A percentile compares a stretch with the other conserved stretches of the same genome.
Evolutionary conservation across 2,329 filamentous ascomycete species (phyloP).

Genomic region (Cryoendolithus antarcticus): DNA sequence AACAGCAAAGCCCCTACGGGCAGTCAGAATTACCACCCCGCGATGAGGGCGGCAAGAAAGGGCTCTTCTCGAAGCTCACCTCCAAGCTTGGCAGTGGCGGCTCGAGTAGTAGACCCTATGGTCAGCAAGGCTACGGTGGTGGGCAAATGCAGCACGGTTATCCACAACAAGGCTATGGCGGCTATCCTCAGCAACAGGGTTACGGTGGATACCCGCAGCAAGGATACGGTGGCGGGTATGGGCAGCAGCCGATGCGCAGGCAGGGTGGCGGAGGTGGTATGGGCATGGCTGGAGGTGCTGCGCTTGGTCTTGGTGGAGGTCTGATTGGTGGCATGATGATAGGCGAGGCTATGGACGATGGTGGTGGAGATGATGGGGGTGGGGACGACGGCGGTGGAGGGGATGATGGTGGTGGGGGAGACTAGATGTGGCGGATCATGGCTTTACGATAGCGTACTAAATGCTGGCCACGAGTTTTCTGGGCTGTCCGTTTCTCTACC

Average conservation of each 20-base stretch:
- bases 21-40: conserved; percentile 20
- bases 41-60: conserved; percentile 25
- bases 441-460: too few species aligned
- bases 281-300: conserved; percentile 61
- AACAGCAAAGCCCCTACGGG: conserved; percentile 17
- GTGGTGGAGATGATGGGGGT: conserved; percentile 32
- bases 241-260: conserved; percentile 33
- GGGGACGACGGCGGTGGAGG: conserved; percentile 10
- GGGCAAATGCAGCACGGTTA: conserved; percentile 10
- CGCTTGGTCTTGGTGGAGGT: conserved; percentile 69
- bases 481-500: too few species aligned
- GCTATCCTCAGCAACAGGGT: conserved; percentile 14
- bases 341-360: conserved; percentile 49
- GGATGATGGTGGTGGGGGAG: conserved; percentile 10
- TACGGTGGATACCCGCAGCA: conserved; percentile 14
- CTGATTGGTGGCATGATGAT: conserved; percentile 66
- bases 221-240: conserved; percentile 17
- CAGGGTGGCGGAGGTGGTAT: conserved; percentile 36
- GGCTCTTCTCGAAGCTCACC: conserved; percentile 41
- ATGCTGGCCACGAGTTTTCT: too few species aligned
- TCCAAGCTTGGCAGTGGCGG: conserved; percentile 29
- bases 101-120: conserved; percentile 6
- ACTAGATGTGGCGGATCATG: conserved; percentile 1
- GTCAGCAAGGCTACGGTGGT: conserved; percentile 15
- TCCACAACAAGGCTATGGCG: conserved; percentile 18